Evolutionary conservation across 2,329 filamentous ascomycete species (phyloP), one percentile per base, ranked within the genome.

Genomic region (Ophiostoma pallidulum): DNA sequence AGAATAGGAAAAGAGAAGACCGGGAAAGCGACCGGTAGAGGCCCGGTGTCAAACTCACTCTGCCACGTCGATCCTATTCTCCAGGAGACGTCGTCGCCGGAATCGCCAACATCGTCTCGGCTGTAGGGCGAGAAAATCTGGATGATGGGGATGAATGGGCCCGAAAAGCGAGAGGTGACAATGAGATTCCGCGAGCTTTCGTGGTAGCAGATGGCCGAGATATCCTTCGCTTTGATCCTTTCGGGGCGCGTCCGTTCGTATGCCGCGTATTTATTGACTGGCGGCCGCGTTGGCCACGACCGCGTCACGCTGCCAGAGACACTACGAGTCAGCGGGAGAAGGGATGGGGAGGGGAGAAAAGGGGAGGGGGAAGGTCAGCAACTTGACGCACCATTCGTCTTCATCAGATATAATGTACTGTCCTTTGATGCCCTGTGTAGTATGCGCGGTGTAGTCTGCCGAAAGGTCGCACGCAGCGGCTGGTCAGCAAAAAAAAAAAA

Each of bases 191-290:
- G 60, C 2, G 66, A 66, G 5, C 66, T 59, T 4, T 60, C 55
- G 45, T 74, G 69, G 46, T 72, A 75, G 48, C 66, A 65, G 53
- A 78, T 68, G 5, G 70, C 71, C 8, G 70, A 70, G 45, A 72
- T 63, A 36, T 68, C 60, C 7, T 60, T 59, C 13, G 44, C 38
- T 14, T 18, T 4, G 4, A 52, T 9, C 4, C 13, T 6, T 24
- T 49, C 53, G 5, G 35, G 22, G 2, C 45, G 41, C 20, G 43
- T 44, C 5, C 43, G 45, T 24, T 28, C 28, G 28, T 36, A 39
- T 2, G 4, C 26, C 14, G 12, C 12, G 10, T 47, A 47, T 16
- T n/a, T 22, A 8, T n/a, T 24, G 12, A 29, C 28, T 2, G 26
- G 41, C 2, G 39, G n/a, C 9, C 42, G 31, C 0, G 2, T 10